Conservation (phyloP, 768 basidiomycete genomes). For the Astraeus odoratus region DNA sequence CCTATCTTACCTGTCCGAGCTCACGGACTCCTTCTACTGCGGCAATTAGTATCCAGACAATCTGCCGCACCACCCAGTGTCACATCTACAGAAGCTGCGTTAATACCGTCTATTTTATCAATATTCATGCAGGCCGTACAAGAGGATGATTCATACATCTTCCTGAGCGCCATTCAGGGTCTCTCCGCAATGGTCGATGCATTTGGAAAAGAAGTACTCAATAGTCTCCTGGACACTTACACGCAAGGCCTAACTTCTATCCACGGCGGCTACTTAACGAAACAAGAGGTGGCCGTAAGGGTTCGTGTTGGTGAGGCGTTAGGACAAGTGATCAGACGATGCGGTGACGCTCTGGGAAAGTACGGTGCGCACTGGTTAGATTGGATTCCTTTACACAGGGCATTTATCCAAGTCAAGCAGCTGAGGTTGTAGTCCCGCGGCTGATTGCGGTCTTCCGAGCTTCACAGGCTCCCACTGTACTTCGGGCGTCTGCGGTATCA, state of each 20-base stretch:
- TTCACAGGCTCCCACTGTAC: slow-evolving; percentile 54
- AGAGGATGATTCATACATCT: slow-evolving; percentile 95
- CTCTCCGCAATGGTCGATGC: slow-evolving; percentile 78
- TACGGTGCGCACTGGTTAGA: slow-evolving; percentile 55
- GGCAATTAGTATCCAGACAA: slow-evolving; percentile 56
- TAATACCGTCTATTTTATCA: slow-evolving; percentile 78
- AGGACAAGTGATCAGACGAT: slow-evolving; percentile 64
- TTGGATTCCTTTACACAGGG: neutral
- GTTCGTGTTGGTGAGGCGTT: slow-evolving; percentile 84
- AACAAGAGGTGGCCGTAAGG: slow-evolving; percentile 64
- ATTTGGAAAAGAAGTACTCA: slow-evolving; percentile 59
- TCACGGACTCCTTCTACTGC: slow-evolving; percentile 80
- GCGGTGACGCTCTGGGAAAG: slow-evolving; percentile 58
- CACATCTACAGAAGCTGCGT: slow-evolving; percentile 43
- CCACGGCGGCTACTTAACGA: slow-evolving; percentile 31
- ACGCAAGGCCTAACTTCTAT: slow-evolving; percentile 43
- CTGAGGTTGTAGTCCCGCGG: slow-evolving; percentile 62
- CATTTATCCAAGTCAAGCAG: slow-evolving; percentile 31
- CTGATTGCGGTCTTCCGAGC: slow-evolving; percentile 60
- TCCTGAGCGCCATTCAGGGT: slow-evolving; percentile 87
- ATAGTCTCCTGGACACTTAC: slow-evolving; percentile 62
- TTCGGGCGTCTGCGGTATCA: slow-evolving; percentile 63
- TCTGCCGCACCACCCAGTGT: slow-evolving; percentile 5
- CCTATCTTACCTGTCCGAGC: slow-evolving; percentile 90
- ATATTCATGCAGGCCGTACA: slow-evolving; percentile 82